Conservation (phyloP, 306 rosid genomes). For the Bauhinia variegata region DNA sequence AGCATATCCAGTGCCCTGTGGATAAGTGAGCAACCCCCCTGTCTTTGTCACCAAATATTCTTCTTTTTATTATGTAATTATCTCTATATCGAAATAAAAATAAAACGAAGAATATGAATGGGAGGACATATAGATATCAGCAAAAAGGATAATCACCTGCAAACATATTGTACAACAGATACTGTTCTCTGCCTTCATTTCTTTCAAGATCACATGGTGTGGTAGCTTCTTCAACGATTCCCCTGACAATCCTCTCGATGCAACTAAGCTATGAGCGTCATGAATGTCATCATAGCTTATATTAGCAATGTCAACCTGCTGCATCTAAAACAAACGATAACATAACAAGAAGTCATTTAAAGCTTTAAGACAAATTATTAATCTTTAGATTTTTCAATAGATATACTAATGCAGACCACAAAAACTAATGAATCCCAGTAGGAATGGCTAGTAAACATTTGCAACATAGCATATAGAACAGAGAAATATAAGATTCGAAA, state of each 20-base stretch:
- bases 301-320: conserved; percentile 56
- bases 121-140: conserved; percentile 8
- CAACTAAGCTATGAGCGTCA: conserved; percentile 50
- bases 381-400: too few relatives aligned
- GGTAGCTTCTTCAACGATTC: conserved; percentile 66
- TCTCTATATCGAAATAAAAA: conserved; percentile 2
- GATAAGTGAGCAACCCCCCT: background rate
- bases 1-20: too few relatives aligned
- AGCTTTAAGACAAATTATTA: too few relatives aligned
- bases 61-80: too few relatives aligned
- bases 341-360: conserved; percentile 6
- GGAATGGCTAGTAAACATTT: background rate
- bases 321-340: conserved; percentile 35
- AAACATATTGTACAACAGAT: conserved; percentile 71
- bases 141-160: conserved; percentile 57
- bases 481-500: conserved; percentile 2
- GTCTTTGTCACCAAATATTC: too few relatives aligned
- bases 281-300: conserved; percentile 52
- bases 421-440: background rate
- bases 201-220: conserved; percentile 54
- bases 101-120: background rate
- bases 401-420: background rate
- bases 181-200: conserved; percentile 45
- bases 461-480: conserved; percentile 20
- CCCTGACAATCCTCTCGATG: conserved; percentile 61